Evolutionary conservation across 1,284 basidiomycete genomes (phyloP), one percentile per base, ranked within the genome.

Genomic region (Marasmius tenuissimus): DNA sequence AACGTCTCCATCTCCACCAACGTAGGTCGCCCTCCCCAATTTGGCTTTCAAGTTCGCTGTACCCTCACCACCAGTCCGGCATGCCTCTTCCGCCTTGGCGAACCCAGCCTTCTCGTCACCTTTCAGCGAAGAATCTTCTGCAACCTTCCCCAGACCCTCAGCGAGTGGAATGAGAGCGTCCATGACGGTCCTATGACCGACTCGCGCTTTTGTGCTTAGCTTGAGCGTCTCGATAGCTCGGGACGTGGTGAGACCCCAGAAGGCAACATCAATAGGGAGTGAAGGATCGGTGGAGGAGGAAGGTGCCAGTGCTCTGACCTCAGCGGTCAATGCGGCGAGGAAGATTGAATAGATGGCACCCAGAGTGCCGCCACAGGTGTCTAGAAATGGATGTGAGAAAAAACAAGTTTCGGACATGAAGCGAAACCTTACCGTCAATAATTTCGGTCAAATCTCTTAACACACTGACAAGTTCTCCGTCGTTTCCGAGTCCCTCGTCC

Each of bases 271-370:
- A 12, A 62, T 50, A 14, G 57, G n/a, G 3, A 22, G 35, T 1
- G 42, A n/a, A 34, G 9, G 22, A 38, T 37, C 20, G 22, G 55
- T 4, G 4, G 55, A 18, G 20, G n/a, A 11, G 22, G 16, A 47
- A 7, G 50, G 39, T 42, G 45, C 61, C 34, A 56, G 33, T 14
- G 20, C 34, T 22, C 61, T 56, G 10, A 64, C 63, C 22, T 62
- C 63, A 1, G 63, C 60, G 14, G 63, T 64, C 33, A 64, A 56
- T 10, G 63, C 63, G 16, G 63, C 63, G 18, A 64, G 63, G 52
- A 64, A 64, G 27, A 64, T 64, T 16, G 61, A 63, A 53, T 59
- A 64, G 40, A 64, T 64, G 27, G 63, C 63, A n/a, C 63, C 63
- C 4, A 64, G 61, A 12, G 63, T 64, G 14, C 63, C 63, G 20